These are phyloP conservation scores for Aspergillus hortae DNA, from an alignment of 2,329 filamentous ascomycete genomes.

Conservation along the genomic window DNA sequence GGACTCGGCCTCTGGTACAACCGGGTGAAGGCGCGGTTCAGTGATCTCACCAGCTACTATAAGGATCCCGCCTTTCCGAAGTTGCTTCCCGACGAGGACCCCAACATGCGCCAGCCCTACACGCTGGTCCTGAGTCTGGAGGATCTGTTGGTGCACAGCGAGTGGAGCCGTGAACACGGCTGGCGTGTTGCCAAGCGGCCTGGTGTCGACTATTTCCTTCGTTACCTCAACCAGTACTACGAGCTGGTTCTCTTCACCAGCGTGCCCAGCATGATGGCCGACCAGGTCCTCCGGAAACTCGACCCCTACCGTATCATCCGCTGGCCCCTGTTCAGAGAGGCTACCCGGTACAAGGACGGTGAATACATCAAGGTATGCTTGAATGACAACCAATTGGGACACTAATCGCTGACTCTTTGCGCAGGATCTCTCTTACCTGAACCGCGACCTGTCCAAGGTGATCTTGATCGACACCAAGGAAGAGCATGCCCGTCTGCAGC, in stretches of 20 bases:
- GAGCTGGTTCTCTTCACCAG: conserved; percentile 95
- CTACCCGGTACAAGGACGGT: conserved; percentile 94
- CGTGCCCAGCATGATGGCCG: conserved; percentile 76
- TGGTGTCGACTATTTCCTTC: conserved; percentile 93
- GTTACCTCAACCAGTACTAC: conserved; percentile 96
- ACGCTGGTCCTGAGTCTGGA: conserved; percentile 90
- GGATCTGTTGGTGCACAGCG: conserved; percentile 89
- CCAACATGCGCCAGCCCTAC: conserved; percentile 78
- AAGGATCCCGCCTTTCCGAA: conserved; percentile 94
- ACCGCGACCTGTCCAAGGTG: conserved; percentile 91
- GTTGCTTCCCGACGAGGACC: conserved; percentile 71
- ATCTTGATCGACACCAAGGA: conserved; percentile 89
- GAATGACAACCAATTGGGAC: not conserved
- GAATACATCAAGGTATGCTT: conserved; percentile 83
- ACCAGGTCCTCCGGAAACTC: conserved; percentile 85
- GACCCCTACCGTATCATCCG: conserved; percentile 94
- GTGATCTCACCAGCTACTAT: conserved; percentile 82
- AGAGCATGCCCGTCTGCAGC: conserved; percentile 78
- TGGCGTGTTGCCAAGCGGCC: conserved; percentile 95
- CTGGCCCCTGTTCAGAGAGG: conserved; percentile 92
- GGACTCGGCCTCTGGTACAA: conserved; percentile 71
- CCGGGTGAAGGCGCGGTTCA: conserved; percentile 70
- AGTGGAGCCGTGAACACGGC: conserved; percentile 90
- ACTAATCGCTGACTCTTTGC: not conserved
- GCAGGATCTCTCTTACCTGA: conserved; percentile 94